Conservation (phyloP, 2,329 filamentous ascomycete species). For the Ascochyta lentis region DNA sequence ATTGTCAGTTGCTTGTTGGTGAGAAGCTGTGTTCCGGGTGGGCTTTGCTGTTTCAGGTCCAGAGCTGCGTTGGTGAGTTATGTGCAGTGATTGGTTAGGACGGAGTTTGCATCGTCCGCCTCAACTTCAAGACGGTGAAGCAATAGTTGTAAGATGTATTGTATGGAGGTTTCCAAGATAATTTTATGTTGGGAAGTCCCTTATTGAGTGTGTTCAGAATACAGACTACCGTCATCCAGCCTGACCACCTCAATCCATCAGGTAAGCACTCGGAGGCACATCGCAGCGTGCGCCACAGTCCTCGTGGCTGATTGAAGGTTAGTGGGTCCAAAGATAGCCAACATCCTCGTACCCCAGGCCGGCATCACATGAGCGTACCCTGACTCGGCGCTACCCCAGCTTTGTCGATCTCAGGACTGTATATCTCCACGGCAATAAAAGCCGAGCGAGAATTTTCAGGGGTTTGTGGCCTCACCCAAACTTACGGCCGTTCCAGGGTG, state of each 20-base stretch:
- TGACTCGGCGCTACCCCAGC: slow-evolving; percentile 10
- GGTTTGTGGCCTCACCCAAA: not conserved
- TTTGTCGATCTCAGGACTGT: slow-evolving; percentile 1
- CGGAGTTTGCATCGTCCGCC: not conserved
- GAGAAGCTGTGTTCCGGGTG: not conserved
- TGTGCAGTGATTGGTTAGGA: slow-evolving; percentile 4
- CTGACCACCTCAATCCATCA: not conserved
- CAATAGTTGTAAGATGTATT: not conserved
- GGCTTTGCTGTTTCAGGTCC: not conserved
- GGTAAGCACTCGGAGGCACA: not conserved
- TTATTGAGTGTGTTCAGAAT: not conserved
- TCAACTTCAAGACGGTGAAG: not conserved
- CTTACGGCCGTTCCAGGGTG: not conserved
- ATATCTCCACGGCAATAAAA: not conserved
- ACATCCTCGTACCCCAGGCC: not conserved
- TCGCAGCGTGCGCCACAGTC: not conserved
- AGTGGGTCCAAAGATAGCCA: not conserved
- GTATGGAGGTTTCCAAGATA: not conserved
- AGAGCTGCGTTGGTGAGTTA: not conserved
- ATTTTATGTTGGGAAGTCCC: not conserved
- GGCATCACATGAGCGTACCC: slow-evolving; percentile 2
- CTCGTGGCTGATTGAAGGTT: not conserved
- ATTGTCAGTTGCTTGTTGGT: not conserved
- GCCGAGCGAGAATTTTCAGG: not conserved
- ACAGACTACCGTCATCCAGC: not conserved